Conservation (phyloP, 2,329 filamentous ascomycete genomes). For the Paramyrothecium roridum region DNA sequence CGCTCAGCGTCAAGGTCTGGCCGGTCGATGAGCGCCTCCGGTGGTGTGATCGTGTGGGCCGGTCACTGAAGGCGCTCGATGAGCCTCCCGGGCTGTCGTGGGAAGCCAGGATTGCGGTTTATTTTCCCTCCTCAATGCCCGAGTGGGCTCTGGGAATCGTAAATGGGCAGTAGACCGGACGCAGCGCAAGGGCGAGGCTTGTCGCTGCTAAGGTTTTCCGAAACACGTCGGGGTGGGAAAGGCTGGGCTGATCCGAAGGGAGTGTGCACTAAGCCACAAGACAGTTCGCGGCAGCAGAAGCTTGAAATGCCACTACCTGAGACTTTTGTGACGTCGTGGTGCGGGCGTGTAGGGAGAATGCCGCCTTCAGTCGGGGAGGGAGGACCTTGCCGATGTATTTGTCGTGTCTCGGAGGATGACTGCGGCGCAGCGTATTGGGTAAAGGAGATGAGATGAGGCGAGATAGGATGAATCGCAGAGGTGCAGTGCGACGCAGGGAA, state of each 20-base stretch:
- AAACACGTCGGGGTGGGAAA: background rate
- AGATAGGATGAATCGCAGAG: background rate
- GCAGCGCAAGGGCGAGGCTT: constrained; percentile 6
- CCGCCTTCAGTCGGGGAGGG: background rate
- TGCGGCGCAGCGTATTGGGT: too few species aligned
- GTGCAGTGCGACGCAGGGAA: background rate
- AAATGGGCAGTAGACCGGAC: constrained; percentile 1
- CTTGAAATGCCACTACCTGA: background rate
- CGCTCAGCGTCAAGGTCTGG: constrained; percentile 19
- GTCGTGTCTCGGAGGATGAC: background rate
- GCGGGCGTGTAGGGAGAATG: background rate
- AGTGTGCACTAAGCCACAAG: too few species aligned
- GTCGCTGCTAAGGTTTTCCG: background rate
- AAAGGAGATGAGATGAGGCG: too few species aligned
- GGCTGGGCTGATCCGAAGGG: background rate
- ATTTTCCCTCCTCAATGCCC: constrained; percentile 12
- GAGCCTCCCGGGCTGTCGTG: constrained; percentile 47
- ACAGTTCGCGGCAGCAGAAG: background rate
- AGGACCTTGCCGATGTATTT: background rate
- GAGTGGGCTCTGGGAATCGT: constrained; percentile 6
- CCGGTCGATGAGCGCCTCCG: constrained; percentile 46
- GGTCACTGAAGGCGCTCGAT: constrained; percentile 51
- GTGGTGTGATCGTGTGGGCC: constrained; percentile 44
- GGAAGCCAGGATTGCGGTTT: constrained; percentile 46
- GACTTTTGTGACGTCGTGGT: background rate